Evolutionary conservation across 2,329 filamentous ascomycete species (phyloP), one percentile per base, ranked within the genome.

Genomic region (Venturia pyrina): DNA sequence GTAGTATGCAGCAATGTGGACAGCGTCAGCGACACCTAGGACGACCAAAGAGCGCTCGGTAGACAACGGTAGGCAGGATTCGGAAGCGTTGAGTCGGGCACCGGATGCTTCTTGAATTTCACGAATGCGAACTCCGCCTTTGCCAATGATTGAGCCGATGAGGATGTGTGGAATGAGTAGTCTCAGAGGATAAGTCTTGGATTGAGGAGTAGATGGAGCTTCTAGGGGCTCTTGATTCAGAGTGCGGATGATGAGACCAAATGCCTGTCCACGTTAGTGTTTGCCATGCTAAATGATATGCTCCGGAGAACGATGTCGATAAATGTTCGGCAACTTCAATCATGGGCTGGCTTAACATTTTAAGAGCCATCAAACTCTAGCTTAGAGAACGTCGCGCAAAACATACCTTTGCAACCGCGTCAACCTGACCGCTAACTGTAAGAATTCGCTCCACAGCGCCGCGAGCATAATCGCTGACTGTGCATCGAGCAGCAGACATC

Each of bases 51-150:
- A 98, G 61, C 95, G 90, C 80, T 99, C 95, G 67, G 92, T 96
- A 21, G 95, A 99, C 68, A 97, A 85, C 62, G 95, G 95, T 66
- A 99, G 85, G 75, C 93, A 96, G 5, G 92, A 89, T 76, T 98
- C 95, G 7, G 95, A 99, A 34, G 95, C 95, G 77, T 99, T 99
- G 59, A 99, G 85, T 68, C 96, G 89, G 65, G 95, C 95, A 68
- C 96, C 96, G 19, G 95, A 99, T 24, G 93, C 93, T 75, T 99
- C 95, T 77, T 99, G 95, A 68, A 99, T 99, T 79, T 99, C 95
- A 70, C 95, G 91, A 75, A 99, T 99, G 69, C 95, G 89, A 67
- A 93, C 90, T 70, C 95, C 95, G 69, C 89, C 91, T 81, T 99
- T 99, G 73, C 95, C 95, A 77, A 99, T 99, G 78, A 99, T 98